Evolutionary conservation across 345 rosid species (phyloP), one percentile per base, ranked within the genome.

Genomic region (Durio zibethinus): DNA sequence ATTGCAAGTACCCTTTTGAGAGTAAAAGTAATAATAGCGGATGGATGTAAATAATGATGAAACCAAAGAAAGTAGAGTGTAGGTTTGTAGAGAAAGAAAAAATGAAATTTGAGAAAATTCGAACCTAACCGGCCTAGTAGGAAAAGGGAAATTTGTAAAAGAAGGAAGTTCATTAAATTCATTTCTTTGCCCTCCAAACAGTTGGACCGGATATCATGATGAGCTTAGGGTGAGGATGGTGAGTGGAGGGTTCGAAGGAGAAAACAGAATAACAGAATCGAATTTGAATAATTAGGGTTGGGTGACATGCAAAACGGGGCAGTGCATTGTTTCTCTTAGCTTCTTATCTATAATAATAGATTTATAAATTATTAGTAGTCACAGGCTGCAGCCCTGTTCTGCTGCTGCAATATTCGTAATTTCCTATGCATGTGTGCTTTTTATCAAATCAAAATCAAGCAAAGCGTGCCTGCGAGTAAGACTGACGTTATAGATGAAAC

Each of bases 1-100:
- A 86, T 86, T 80, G 79, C 85, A 77, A 80, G 78, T 78, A 73
- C 62, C 77, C 80, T 82, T 80, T 82, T 76, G 80, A 62, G 76
- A 70, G 86, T 84, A 82, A 78, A 77, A 79, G 81, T 81, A 77
- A 76, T 80, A 73, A 72, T 71, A 59, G 69, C 77, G n/a, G 78
- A 80, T 48, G 57, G 71, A 78, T 64, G 78, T 36, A 65, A 74
- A 42, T 31, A 81, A 81, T 86, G 80, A 84, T 83, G 73, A n/a
- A 75, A 52, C 18, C 62, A 66, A 74, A 78, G 82, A 83, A 87
- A 84, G 82, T 77, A 75, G 75, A 27, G 38, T 42, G 73, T 31
- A 33, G 83, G 75, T 36, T 74, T 76, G 80, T 74, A 54, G 56
- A 54, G 76, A 71, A 79, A 81, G 72, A 60, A 79, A 31, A 31